A percentile compares a stretch with the other conserved stretches of the same genome.
Conservation (phyloP, 371 early-diverging fungal species). For the Chytridiales sp. region DNA sequence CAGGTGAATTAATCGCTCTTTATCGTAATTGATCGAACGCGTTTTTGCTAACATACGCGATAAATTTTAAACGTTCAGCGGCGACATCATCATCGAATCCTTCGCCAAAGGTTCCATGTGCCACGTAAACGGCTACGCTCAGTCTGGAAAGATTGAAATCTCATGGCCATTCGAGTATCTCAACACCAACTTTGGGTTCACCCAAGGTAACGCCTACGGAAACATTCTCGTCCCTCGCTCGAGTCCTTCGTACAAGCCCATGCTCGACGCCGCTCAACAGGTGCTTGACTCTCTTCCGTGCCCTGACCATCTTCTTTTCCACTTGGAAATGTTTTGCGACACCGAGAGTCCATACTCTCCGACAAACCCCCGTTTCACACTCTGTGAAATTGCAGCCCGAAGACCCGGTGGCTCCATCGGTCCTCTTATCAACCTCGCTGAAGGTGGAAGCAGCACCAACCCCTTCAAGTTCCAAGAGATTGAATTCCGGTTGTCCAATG, state of each 20-base stretch:
- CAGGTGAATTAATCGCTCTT: conserved; percentile 11
- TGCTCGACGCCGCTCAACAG: conserved; percentile 27
- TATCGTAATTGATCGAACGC: too few relatives aligned
- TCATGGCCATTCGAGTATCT: conserved; percentile 45
- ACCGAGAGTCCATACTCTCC: background rate
- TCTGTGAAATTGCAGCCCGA: conserved; percentile 48
- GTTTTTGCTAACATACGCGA: too few relatives aligned
- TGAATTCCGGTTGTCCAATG: conserved; percentile 39
- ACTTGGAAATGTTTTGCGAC: conserved; percentile 42
- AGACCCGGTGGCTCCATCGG: conserved; percentile 43
- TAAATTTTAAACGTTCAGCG: too few relatives aligned
- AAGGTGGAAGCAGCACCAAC: conserved; percentile 18
- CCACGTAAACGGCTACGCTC: conserved; percentile 46
- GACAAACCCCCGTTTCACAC: conserved; percentile 14
- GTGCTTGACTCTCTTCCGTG: conserved; percentile 28
- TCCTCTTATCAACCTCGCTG: conserved; percentile 29
- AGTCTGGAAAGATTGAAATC: conserved; percentile 24
- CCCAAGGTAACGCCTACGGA: conserved; percentile 43
- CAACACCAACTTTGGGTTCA: conserved; percentile 42
- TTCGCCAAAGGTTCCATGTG: conserved; percentile 37
- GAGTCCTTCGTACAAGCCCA: conserved; percentile 15
- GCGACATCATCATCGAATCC: conserved; percentile 42
- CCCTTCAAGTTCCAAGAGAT: conserved; percentile 30
- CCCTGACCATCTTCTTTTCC: conserved; percentile 39
- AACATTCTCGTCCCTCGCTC: conserved; percentile 36